Evolutionary conservation across 768 basidiomycete genomes (phyloP), one percentile per base, ranked within the genome.

Genomic region (Myochromella boudieri): DNA sequence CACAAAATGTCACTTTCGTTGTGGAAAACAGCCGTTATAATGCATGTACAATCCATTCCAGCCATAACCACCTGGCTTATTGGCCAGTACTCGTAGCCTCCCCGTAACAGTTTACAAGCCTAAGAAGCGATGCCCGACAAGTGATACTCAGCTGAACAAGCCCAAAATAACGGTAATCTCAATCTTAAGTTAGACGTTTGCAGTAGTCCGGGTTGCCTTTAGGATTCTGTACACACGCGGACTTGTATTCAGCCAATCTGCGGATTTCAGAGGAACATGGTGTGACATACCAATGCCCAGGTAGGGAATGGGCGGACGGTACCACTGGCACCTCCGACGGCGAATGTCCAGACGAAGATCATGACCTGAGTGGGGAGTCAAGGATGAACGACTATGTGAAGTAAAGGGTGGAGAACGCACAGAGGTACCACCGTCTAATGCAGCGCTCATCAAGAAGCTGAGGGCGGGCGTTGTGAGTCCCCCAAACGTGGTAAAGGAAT

Each of bases 391-490:
- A 34, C 5, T 6, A n/a, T 34, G 14, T 17, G 33, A 5, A 12
- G 33, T 31, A 8, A 37, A 21, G 61, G n/a, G 50, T 14, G 62
- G 61, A 37, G 64, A 25, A 44, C 42, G 5, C 51, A 71, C 67
- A 42, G 76, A 72, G 3, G 76, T 76, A 41, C 79, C 78, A 14
- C 77, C 77, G 53, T 79, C 77, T 22, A 79, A 63, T 26, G 73
- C 78, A 14, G 80, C 80, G 20, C 69, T 71, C 49, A 76, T 53
- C 48, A 78, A 51, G 69, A 75, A 78, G 61, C 60, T 61, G 4
- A 20, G 10, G 17, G 20, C 27, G 69, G 20, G 11, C 26, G 24
- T 31, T 18, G 15, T 22, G 2, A n/a, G n/a, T n/a, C n/a, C n/a
- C n/a, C n/a, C n/a, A n/a, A n/a, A n/a, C n/a, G n/a, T 12, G 12